Evolutionary conservation across 78 protist species (phyloP), one percentile per base, ranked within the genome.

Genomic region (Neovahlkampfia damariscottae): DNA sequence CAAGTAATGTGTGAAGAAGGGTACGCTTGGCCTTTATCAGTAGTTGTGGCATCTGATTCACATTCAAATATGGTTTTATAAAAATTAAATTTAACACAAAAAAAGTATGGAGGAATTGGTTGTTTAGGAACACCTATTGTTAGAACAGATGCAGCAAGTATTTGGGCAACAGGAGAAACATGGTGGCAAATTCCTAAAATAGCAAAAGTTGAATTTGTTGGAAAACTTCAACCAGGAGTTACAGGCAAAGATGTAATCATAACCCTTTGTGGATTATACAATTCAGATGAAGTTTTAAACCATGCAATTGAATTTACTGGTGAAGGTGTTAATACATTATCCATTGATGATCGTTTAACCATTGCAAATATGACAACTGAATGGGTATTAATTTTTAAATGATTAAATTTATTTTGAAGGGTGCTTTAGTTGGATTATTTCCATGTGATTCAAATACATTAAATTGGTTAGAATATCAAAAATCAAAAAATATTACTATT

Each of bases 291-390:
- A 79, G 80, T 87, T 27, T 82, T 87, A 31, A 87, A 87, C 77
- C 84, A 79, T 36, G 84, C 86, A n/a, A 72, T 87, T 4, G 88
- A 83, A 38, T 86, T 82, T 27, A 1, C n/a, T 3, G 84, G 82
- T 38, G 41, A 9, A 5, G 84, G 83, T 31, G 75, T 58, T 6
- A 41, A 38, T 3, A 5, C 35, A 8, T 67, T 86, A 8, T 34
- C 79, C 5, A 59, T 86, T 30, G 89, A 81, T 29, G 82, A 76
- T 31, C 78, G 89, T 8, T 78, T 85, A 38, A 73, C 90, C 7
- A 68, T 87, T 2, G 87, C 91, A 19, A 87, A 87, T 41, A 87
- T 87, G 91, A 80, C 91, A 6, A 87, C 91, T 0, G 91, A 87
- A 36, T 87, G 91, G 91, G n/a, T n/a, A n/a, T n/a, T n/a, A n/a